phyloP scores from a whole-genome alignment of 768 basidiomycete species.

The Obba rivulosa region DNA sequence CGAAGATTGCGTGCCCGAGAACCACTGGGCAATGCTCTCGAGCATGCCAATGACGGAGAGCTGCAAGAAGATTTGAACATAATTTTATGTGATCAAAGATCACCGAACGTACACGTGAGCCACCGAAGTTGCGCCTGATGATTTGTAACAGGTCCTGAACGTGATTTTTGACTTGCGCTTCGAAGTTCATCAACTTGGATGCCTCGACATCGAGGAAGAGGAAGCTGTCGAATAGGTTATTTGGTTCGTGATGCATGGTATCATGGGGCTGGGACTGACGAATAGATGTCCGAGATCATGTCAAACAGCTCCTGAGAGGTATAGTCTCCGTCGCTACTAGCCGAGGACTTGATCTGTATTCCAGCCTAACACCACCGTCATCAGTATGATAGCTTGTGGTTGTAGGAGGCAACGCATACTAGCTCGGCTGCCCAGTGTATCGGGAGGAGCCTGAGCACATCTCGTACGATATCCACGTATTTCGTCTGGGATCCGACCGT shows the following conservation, averaged over 20 bases:
- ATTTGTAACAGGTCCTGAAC: slow-evolving; percentile 47
- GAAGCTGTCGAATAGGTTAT: slow-evolving; percentile 41
- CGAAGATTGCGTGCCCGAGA: slow-evolving; percentile 39
- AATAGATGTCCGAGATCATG: slow-evolving; percentile 66
- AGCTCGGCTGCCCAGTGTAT: slow-evolving; percentile 68
- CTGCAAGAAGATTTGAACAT: slow-evolving; percentile 11
- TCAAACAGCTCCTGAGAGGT: slow-evolving; percentile 57
- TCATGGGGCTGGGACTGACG: slow-evolving; percentile 34
- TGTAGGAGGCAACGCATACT: slow-evolving; percentile 39
- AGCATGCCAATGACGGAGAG: slow-evolving; percentile 36
- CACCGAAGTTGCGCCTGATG: slow-evolving; percentile 43
- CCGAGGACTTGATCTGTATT: slow-evolving; percentile 58
- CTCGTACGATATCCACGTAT: slow-evolving; percentile 61
- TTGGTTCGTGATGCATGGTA: background rate
- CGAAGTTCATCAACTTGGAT: slow-evolving; percentile 50
- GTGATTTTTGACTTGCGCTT: slow-evolving; percentile 45
- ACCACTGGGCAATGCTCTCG: slow-evolving; percentile 39
- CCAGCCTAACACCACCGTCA: slow-evolving; percentile 51
- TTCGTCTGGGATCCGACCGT: slow-evolving; percentile 49
- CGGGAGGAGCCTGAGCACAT: slow-evolving; percentile 62
- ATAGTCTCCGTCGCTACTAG: slow-evolving; percentile 50
- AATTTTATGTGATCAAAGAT: background rate
- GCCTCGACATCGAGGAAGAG: slow-evolving; percentile 71
- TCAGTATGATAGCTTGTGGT: no score
- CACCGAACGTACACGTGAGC: background rate